Base-by-base conservation (phyloP, 179 eudicot genomes). In the Carnegiea gigantea region DNA sequence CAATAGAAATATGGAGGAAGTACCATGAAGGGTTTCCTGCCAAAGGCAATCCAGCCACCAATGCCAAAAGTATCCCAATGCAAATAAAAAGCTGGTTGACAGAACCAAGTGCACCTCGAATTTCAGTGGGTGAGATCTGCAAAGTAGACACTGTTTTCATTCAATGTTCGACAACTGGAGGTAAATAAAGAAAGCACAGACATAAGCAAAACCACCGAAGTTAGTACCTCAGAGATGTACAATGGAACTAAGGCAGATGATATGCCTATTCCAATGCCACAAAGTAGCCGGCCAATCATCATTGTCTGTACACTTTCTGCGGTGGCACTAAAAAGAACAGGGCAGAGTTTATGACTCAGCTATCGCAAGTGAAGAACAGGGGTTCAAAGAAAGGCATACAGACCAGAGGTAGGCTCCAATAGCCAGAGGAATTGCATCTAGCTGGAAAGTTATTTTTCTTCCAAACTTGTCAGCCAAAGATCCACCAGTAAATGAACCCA, bases 41-140 rank as follows among this genome's bases (percentile, higher is more conserved):
- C 80, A 96, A 92, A 79, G 99, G 99, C 83, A 95, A 86, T 67
- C 99, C 99, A 87, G 96, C 99, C 62, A 95, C 95, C 83, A 95
- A 87, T 62, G 99, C 99, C 70, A 89, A 95, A 78, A 95, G 98
- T 85, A 95, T 94, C 73, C 99, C 99, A 81, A 95, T 84, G 86
- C 99, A 95, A 79, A 95, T 95, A 80, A 92, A 95, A 77, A 95
- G 90, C 87, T 95, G 99, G 89, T 95, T 95, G 89, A 94, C 92
- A 49, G 99, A 90, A 49, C 99, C 99, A 87, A 95, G 99, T 54
- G 98, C 93, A 62, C 99, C 99, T 2, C 99, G 95, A 78, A 95
- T 95, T 83, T 95, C 99, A 83, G 99, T 95, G 14, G 99, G 99
- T 64, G 99, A 94, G 78, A 95, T 95, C 99, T 95, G 88, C 38